phyloP scores from a whole-genome alignment of 306 rosid genomes.

The Rosa rugosa region DNA sequence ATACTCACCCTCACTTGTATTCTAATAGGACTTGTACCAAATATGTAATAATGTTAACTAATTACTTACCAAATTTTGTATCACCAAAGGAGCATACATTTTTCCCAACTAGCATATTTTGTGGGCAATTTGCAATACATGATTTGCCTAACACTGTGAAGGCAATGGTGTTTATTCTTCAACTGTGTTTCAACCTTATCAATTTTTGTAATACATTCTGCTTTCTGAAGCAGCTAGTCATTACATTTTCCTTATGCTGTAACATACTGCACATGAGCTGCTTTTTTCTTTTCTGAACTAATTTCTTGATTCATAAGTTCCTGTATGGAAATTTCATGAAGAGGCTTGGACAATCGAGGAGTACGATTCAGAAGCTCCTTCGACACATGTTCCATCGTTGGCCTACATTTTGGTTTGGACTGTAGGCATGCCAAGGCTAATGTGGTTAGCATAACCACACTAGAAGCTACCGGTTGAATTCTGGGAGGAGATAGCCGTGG shows the following conservation, averaged over 20 bases:
- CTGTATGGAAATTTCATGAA: constrained; percentile 23
- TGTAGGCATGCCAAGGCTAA: constrained; percentile 28
- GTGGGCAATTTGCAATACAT: too few species aligned
- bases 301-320: constrained; percentile 22
- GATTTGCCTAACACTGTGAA: too few species aligned
- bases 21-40: too few species aligned
- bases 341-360: background rate
- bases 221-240: background rate
- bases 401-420: constrained; percentile 18
- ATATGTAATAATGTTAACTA: too few species aligned
- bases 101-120: too few species aligned
- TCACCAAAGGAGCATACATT: too few species aligned
- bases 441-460: constrained; percentile 15
- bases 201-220: too few species aligned
- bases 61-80: too few species aligned
- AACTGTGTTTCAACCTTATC: too few species aligned
- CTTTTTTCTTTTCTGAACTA: background rate
- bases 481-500: constrained; percentile 17
- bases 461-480: background rate
- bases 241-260: background rate
- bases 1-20: too few species aligned
- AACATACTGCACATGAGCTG: background rate
- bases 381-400: constrained; percentile 18
- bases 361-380: constrained; percentile 17
- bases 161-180: too few species aligned